Conservation (phyloP, 257 asterid species). For the Forsythia viridissima region DNA sequence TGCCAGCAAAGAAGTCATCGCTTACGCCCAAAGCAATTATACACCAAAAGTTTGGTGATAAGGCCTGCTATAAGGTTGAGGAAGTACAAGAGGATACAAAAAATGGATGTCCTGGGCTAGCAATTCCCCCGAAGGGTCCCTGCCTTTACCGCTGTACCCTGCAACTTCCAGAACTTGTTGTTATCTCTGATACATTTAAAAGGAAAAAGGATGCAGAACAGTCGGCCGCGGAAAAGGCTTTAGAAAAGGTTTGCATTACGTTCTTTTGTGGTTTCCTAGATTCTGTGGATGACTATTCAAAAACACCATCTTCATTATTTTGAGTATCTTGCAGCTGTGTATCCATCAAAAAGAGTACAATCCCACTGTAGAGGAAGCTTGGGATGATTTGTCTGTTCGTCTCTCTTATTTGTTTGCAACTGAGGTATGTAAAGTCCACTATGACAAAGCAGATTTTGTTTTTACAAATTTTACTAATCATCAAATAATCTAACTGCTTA, state of each 20-base stretch:
- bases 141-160: constrained; percentile 73
- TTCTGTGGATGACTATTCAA: constrained; percentile 13
- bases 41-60: constrained; percentile 67
- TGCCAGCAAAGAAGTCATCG: constrained; percentile 49
- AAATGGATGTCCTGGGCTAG: constrained; percentile 72
- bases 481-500: background rate
- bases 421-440: constrained; percentile 54
- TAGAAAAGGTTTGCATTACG: constrained; percentile 59
- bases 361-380: constrained; percentile 71
- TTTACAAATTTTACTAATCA: background rate
- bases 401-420: constrained; percentile 62
- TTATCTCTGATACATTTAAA: constrained; percentile 62
- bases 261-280: constrained; percentile 5
- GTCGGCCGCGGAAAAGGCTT: constrained; percentile 90
- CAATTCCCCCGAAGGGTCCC: constrained; percentile 62
- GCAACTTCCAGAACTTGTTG: constrained; percentile 68
- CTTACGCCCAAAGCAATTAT: constrained; percentile 85
- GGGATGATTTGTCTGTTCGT: constrained; percentile 69
- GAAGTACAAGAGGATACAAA: constrained; percentile 60
- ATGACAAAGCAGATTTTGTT: background rate
- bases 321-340: constrained; percentile 57
- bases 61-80: constrained; percentile 73
- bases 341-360: constrained; percentile 58
- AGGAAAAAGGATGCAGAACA: constrained; percentile 93
- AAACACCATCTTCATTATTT: constrained; percentile 9